Base-by-base conservation (phyloP, 176 grass and related monocot genomes). In the Ampelocalamus luodianensis region DNA sequence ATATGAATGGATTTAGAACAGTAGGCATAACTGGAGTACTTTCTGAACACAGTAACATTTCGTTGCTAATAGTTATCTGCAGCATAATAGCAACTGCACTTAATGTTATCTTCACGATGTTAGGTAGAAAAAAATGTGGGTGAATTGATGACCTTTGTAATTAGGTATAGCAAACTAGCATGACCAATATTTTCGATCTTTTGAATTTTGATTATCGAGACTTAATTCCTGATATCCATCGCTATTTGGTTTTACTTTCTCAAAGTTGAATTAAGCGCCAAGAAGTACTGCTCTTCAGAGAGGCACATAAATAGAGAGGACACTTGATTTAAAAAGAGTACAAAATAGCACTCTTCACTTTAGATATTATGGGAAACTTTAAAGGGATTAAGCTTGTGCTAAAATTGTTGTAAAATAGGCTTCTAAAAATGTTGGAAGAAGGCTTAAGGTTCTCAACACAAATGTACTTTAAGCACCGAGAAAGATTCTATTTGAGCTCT, bases 231-330 rank as follows among this genome's bases (percentile, higher is more conserved):
- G 44, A 67, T 36, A 66, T 44, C 11, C 18, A 75, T 20, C 18
- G 46, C 14, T 54, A 59, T 45, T 58, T 61, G 53, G 3, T 58
- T 71, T 82, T 74, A 43, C 49, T 74, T 66, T 34, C 10, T 55
- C 14, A 51, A 11, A 84, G 14, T 53, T 15, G 66, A 76, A 54
- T 29, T 65, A 51, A 40, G 32, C 34, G 22, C 16, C 16, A 45
- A 56, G 5, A 36, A 56, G 5, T 26, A 54, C 18, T 24, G 45
- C 13, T 54, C 58, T 53, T 46, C 42, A 71, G 22, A 23, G 40
- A 39, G 9, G 11, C 56, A 63, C 5, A 79, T 29, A 32, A 71
- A 50, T 73, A 65, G 4, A 55, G 46, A 54, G 37, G 45, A 22
- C 8, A 67, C 2, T 54, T 1, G 3, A 22, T 43, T 37, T 68